Conservation (phyloP, 495 filamentous ascomycete genomes). For the Penicillium canescens region DNA sequence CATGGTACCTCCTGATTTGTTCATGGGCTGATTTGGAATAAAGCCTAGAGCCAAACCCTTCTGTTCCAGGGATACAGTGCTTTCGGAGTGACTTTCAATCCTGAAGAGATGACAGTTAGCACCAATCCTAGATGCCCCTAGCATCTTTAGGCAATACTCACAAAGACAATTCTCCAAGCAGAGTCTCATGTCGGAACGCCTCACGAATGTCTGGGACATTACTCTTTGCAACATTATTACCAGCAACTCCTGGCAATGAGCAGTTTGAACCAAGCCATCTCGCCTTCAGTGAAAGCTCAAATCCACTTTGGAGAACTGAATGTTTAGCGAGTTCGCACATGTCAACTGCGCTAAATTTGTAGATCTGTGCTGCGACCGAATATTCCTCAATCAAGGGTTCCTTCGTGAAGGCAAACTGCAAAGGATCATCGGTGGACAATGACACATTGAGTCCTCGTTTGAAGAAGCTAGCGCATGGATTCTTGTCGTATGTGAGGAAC, state of each 20-base stretch:
- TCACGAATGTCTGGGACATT: constrained; percentile 94
- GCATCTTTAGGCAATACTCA: constrained; percentile 40
- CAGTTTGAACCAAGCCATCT: constrained; percentile 84
- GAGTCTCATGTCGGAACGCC: constrained; percentile 82
- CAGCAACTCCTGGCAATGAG: constrained; percentile 68
- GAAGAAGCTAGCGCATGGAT: constrained; percentile 94
- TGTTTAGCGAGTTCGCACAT: constrained; percentile 99
- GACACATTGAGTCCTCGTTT: constrained; percentile 93
- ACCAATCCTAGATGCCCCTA: neutral
- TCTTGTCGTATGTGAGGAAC: constrained; percentile 95
- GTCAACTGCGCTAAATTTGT: constrained; percentile 94
- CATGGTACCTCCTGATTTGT: constrained; percentile 4
- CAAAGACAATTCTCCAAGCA: constrained; percentile 80
- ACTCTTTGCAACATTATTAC: constrained; percentile 90
- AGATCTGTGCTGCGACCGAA: constrained; percentile 95
- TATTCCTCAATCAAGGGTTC: constrained; percentile 98
- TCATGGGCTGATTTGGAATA: constrained; percentile 16
- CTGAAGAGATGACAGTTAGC: constrained; percentile 16
- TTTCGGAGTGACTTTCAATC: constrained; percentile 31
- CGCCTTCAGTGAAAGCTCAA: constrained; percentile 83
- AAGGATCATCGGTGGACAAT: constrained; percentile 91
- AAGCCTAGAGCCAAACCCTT: constrained; percentile 14
- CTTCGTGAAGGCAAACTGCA: constrained; percentile 98
- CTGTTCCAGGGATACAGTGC: constrained; percentile 12
- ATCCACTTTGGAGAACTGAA: constrained; percentile 91